Conservation (phyloP, 1,284 basidiomycete genomes). For the Tilletiopsis washingtonensis region DNA sequence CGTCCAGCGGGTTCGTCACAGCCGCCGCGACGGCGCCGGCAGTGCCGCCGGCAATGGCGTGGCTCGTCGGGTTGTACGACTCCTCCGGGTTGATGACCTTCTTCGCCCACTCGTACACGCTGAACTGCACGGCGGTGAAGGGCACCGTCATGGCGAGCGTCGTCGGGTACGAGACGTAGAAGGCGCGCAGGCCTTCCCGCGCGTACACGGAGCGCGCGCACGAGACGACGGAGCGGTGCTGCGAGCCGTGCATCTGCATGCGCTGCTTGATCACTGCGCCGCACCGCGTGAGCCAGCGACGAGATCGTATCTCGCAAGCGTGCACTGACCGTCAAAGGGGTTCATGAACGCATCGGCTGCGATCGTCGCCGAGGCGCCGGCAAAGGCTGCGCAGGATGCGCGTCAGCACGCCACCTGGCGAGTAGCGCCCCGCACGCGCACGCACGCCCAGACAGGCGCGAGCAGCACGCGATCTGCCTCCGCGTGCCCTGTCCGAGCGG, state of each 20-base stretch:
- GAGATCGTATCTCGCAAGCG: neutral
- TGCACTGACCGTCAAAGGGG: conserved; percentile 83
- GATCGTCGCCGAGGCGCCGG: conserved; percentile 89
- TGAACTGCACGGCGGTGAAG: conserved; percentile 96
- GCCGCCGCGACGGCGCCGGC: conserved; percentile 91
- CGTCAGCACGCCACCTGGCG: neutral
- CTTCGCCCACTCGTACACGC: conserved; percentile 91
- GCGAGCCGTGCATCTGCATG: conserved; percentile 56
- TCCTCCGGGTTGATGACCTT: conserved; percentile 74
- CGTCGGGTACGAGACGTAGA: conserved; percentile 98
- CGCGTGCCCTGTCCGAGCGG: too few species aligned
- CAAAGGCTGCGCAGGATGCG: conserved; percentile 59
- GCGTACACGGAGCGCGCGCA: conserved; percentile 77
- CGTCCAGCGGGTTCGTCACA: conserved; percentile 91
- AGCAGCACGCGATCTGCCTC: too few species aligned
- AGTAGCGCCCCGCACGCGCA: neutral
- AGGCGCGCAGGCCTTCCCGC: conserved; percentile 78
- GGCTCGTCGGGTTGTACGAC: conserved; percentile 80
- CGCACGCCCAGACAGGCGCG: too few species aligned
- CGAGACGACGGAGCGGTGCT: conserved; percentile 71
- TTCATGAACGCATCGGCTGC: conserved; percentile 98
- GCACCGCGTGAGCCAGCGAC: neutral
- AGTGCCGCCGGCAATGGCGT: conserved; percentile 81
- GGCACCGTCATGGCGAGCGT: conserved; percentile 89
- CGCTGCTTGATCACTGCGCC: conserved; percentile 16